Conservation (phyloP, 371 early-diverging fungal species). For the Agmasoma carcini region DNA sequence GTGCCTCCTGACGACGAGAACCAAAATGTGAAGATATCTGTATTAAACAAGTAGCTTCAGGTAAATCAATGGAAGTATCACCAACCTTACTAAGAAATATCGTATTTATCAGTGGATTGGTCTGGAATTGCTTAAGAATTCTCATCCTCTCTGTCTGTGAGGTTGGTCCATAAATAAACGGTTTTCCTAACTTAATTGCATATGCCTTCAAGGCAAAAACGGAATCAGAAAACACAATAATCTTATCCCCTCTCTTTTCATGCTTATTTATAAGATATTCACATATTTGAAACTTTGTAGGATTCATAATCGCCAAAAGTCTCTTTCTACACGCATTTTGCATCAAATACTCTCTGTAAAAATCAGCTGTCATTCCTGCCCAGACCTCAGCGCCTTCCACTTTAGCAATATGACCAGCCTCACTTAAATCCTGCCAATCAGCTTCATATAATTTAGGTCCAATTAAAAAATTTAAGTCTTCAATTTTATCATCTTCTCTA, state of each 20-base stretch:
- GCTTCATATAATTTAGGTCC: constrained; percentile 99
- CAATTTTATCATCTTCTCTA: constrained; percentile 96
- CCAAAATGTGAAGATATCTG: constrained; percentile 96
- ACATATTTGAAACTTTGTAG: constrained; percentile 86
- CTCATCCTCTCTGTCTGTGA: constrained; percentile 80
- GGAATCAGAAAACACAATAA: constrained; percentile 96
- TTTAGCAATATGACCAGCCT: constrained; percentile 87
- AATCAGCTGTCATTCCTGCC: constrained; percentile 94
- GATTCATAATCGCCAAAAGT: constrained; percentile 87
- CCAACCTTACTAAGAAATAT: constrained; percentile 95
- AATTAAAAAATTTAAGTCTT: constrained; percentile 90
- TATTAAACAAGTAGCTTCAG: constrained; percentile 94
- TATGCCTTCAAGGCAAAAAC: constrained; percentile 86
- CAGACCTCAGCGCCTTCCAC: constrained; percentile 94
- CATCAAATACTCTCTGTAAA: constrained; percentile 76
- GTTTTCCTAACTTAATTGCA: constrained; percentile 70
- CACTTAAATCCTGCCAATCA: constrained; percentile 95
- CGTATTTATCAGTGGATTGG: constrained; percentile 76
- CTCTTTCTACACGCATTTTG: constrained; percentile 57
- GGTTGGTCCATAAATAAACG: constrained; percentile 88
- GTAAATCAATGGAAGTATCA: constrained; percentile 96
- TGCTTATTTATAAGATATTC: constrained; percentile 87
- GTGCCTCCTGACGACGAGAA: constrained; percentile 94
- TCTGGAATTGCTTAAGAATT: constrained; percentile 79
- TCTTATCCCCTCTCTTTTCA: constrained; percentile 87